Evolutionary conservation across 495 filamentous ascomycete species (phyloP), one percentile per base, ranked within the genome.

Genomic region (Penicillium angulare): DNA sequence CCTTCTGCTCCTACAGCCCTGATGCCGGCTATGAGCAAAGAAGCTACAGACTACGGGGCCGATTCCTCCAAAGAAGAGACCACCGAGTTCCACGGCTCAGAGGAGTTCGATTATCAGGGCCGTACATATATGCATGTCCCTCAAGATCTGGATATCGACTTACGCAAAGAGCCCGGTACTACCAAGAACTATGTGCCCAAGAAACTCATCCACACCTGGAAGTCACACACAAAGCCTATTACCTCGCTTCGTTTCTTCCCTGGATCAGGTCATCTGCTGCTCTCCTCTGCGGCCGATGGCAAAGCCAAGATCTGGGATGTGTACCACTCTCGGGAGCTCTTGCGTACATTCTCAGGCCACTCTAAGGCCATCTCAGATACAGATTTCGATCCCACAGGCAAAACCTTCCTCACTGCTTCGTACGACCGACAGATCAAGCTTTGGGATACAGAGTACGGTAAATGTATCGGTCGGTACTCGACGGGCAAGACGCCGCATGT

Each of bases 401-500:
- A 78, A 6, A 84, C 84, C 48, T 97, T 99, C 79, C 76, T 97
- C 34, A 89, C 90, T n/a, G 88, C 86, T 16, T 89, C 87, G 38
- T 97, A 92, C 67, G 93, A 99, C 63, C 84, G 91, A 40, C 84
- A 88, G 68, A 96, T 97, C 69, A 96, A 97, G 72, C 79, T 97
- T 43, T 99, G 93, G 93, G 93, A 97, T 66, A 96, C 91, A 8
- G 93, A 99, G 71, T 95, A 91, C 21, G 93, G 93, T 7, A 77
- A 84, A 57, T 97, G 92, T 61, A 59, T 95, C 36, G 84, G 84
- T 49, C 86, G 88, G 42, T 97, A 95, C 76, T 88, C 85, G 18
- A 90, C 88, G 6, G 90, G 92, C 66, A 95, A 93, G 73, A 96
- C 91, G 3, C 92, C 93, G 3, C 93, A 99, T 62, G 92, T 96